Percentiles rank a stretch among this genome's conserved stretches.
Evolutionary conservation across 768 basidiomycete species (phyloP).

Genomic region (Candolleomyces eurysporus): DNA sequence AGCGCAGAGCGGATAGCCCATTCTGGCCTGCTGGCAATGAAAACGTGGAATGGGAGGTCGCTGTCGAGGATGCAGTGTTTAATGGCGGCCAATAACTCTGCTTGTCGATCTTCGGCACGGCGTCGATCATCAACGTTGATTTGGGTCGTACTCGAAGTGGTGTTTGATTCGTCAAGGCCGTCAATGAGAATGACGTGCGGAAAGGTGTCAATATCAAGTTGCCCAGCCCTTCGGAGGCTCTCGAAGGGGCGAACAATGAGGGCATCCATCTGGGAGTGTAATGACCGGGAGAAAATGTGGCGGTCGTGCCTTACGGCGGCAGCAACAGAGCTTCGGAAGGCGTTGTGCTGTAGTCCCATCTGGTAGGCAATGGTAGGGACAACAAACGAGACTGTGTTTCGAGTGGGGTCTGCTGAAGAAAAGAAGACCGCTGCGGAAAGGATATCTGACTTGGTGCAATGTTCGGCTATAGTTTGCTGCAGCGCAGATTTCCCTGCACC

Average conservation of each 20-base stretch:
- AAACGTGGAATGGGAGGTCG: not conserved
- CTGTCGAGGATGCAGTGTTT: not conserved
- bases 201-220: not conserved
- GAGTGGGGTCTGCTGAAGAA: not conserved
- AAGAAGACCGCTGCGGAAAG: constrained; percentile 3
- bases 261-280: not conserved
- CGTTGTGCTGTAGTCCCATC: not conserved
- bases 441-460: not conserved
- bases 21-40: constrained; percentile 5
- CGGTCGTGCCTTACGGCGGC: not conserved
- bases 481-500: constrained; percentile 8
- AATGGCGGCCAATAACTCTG: not conserved
- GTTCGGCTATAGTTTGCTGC: constrained; percentile 1
- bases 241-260: not conserved
- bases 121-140: not conserved
- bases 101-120: not conserved
- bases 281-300: not conserved
- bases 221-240: not conserved
- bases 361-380: constrained; percentile 5
- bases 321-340: not conserved
- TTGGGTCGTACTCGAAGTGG: no score
- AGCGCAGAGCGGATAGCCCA: not conserved
- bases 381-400: not conserved
- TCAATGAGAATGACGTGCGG: constrained; percentile 4
- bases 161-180: constrained; percentile 1